Percentiles rank a stretch among this genome's conserved stretches.
Conservation (phyloP, 192 early-diverging fungal genomes). For the Nowakowskiella sp. region DNA sequence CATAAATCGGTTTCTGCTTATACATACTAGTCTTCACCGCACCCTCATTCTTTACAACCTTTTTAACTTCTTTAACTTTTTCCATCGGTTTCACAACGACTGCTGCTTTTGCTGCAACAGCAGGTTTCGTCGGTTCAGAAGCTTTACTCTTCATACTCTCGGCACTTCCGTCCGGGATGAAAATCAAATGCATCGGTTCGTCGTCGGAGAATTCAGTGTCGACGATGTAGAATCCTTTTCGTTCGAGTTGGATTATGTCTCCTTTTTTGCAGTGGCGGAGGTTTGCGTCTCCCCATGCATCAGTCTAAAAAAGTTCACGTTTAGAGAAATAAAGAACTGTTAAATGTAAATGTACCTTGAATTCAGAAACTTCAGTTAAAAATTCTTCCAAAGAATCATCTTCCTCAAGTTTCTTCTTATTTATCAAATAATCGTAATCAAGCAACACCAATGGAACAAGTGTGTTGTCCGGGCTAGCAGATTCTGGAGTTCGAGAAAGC, state of each 20-base stretch:
- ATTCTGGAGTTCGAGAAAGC: slow-evolving; percentile 48
- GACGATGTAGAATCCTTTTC: slow-evolving; percentile 90
- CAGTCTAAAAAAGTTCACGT: slow-evolving; percentile 9
- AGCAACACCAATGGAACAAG: slow-evolving; percentile 61
- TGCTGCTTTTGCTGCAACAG: not conserved
- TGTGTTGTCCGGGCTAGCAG: slow-evolving; percentile 45
- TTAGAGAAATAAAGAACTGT: not conserved
- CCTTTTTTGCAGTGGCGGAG: slow-evolving; percentile 35
- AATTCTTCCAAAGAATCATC: slow-evolving; percentile 76
- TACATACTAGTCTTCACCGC: slow-evolving; percentile 36
- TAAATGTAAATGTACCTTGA: slow-evolving; percentile 32
- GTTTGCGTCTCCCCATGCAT: slow-evolving; percentile 41
- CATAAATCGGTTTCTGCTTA: slow-evolving; percentile 29
- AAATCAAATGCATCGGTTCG: slow-evolving; percentile 61
- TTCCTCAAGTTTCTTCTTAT: slow-evolving; percentile 95
- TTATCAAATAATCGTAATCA: slow-evolving; percentile 97
- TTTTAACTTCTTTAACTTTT: not conserved
- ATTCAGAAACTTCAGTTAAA: slow-evolving; percentile 79
- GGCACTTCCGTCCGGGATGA: slow-evolving; percentile 90
- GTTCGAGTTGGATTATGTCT: slow-evolving; percentile 94
- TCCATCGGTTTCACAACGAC: slow-evolving; percentile 7
- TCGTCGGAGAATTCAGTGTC: slow-evolving; percentile 51
- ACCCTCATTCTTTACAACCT: slow-evolving; percentile 7
- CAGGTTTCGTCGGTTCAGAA: slow-evolving; percentile 26
- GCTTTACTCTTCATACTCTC: slow-evolving; percentile 41